Percentiles rank a stretch among this genome's conserved stretches.
Conservation (phyloP, 129 eudicot species). For the Flaveria trinervia region DNA sequence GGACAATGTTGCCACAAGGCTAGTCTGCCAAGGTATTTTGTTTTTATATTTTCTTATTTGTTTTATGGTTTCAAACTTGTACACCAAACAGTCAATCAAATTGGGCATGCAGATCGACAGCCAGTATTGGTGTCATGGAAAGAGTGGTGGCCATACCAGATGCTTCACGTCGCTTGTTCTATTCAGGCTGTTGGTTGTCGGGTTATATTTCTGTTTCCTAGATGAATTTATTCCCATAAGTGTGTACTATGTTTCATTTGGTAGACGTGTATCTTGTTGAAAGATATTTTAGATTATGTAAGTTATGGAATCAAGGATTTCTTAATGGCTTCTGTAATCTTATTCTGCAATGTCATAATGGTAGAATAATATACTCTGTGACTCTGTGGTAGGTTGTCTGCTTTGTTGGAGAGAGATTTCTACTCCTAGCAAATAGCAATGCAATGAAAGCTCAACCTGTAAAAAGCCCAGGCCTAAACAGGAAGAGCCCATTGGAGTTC, state of each 20-base stretch:
- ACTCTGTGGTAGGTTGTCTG: no score
- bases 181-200: slow-evolving; percentile 23
- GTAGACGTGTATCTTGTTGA: background rate
- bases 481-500: no score
- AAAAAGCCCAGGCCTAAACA: no score
- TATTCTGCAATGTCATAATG: background rate
- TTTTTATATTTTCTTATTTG: background rate
- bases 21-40: slow-evolving; percentile 34
- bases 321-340: background rate
- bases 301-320: background rate
- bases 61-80: background rate
- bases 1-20: slow-evolving; percentile 30
- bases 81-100: slow-evolving; percentile 16
- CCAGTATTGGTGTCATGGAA: slow-evolving; percentile 28
- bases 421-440: no score
- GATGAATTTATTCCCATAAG: slow-evolving; percentile 4
- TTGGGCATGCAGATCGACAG: slow-evolving; percentile 34
- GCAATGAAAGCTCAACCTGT: no score
- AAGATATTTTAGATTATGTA: slow-evolving; percentile 10
- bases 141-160: slow-evolving; percentile 20
- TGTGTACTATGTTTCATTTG: background rate
- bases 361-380: background rate
- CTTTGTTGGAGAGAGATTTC: no score
- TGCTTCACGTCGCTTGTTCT: slow-evolving; percentile 31
- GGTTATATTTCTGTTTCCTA: slow-evolving; percentile 24